Conservation (phyloP, 306 rosid genomes). For the Citrullus amarus region DNA sequence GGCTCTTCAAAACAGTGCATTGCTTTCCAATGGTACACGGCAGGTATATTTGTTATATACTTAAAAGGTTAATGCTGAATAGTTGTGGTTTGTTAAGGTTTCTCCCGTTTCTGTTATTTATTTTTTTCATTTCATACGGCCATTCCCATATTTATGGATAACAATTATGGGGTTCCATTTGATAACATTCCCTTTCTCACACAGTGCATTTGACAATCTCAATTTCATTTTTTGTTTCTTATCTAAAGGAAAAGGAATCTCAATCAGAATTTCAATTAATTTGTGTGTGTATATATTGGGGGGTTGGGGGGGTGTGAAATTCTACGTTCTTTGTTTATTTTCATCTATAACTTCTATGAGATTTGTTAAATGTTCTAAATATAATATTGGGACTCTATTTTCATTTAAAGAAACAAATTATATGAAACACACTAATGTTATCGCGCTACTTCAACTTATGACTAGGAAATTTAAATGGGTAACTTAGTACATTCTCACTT, state of each 20-base stretch:
- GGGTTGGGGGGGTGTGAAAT: too few species aligned
- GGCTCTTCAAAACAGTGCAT: constrained; percentile 86
- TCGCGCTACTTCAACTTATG: neutral
- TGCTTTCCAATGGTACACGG: constrained; percentile 32
- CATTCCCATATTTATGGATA: neutral
- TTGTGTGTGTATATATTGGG: too few species aligned
- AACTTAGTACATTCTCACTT: neutral
- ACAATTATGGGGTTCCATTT: neutral
- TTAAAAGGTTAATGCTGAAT: neutral
- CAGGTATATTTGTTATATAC: constrained; percentile 38
- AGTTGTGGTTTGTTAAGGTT: neutral
- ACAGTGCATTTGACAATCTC: neutral
- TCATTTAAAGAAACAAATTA: neutral
- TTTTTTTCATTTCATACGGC: neutral
- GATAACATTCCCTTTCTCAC: neutral
- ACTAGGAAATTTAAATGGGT: neutral
- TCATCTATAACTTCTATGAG: neutral
- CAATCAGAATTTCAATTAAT: neutral
- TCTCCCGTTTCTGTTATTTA: neutral
- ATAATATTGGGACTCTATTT: neutral
- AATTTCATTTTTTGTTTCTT: neutral
- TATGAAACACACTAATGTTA: neutral
- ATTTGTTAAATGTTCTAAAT: neutral
- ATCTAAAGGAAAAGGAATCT: neutral
- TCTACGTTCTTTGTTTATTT: neutral